phyloP scores from a whole-genome alignment of 352 stramenopile genomes.

The Globisporangium nodosum region DNA sequence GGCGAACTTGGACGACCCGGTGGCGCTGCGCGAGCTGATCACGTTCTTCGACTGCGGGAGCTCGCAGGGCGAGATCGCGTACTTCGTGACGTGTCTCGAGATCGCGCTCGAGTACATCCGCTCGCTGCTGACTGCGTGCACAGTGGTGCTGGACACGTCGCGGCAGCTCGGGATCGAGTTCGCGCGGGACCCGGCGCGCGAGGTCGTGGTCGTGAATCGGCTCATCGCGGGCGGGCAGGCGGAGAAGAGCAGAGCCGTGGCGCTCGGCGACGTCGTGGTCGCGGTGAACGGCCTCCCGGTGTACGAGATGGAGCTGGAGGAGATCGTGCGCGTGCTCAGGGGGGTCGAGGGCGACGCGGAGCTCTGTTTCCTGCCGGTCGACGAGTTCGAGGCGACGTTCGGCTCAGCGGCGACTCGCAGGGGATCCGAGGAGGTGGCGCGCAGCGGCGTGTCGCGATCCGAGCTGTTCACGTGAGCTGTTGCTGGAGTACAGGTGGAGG shows the following conservation, averaged over 20 bases:
- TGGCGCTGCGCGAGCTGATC: constrained; percentile 75
- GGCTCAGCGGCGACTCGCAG: constrained; percentile 21
- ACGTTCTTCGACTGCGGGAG: constrained; percentile 69
- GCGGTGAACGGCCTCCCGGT: constrained; percentile 76
- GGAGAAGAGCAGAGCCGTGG: constrained; percentile 49
- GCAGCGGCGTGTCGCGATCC: constrained; percentile 10
- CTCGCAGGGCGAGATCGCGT: constrained; percentile 72
- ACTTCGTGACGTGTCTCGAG: constrained; percentile 85
- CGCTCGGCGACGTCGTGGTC: constrained; percentile 67
- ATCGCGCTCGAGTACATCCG: constrained; percentile 87
- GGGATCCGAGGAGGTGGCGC: constrained; percentile 18
- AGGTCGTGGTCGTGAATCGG: constrained; percentile 55
- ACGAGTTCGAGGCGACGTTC: constrained; percentile 68
- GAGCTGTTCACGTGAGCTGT: background rate
- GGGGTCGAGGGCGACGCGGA: constrained; percentile 66
- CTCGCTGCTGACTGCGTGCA: constrained; percentile 77
- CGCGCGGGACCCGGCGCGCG: constrained; percentile 32
- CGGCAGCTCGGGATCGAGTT: constrained; percentile 79
- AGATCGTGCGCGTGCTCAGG: constrained; percentile 71
- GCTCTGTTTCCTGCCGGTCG: constrained; percentile 73
- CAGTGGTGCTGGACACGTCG: constrained; percentile 62
- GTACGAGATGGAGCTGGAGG: constrained; percentile 72
- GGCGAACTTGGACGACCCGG: constrained; percentile 53
- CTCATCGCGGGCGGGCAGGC: constrained; percentile 58
- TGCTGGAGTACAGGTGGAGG: background rate